Evolutionary conservation across 805 yeast genomes (phyloP), one percentile per base, ranked within the genome.

Genomic region (Candida taoyuanica): DNA sequence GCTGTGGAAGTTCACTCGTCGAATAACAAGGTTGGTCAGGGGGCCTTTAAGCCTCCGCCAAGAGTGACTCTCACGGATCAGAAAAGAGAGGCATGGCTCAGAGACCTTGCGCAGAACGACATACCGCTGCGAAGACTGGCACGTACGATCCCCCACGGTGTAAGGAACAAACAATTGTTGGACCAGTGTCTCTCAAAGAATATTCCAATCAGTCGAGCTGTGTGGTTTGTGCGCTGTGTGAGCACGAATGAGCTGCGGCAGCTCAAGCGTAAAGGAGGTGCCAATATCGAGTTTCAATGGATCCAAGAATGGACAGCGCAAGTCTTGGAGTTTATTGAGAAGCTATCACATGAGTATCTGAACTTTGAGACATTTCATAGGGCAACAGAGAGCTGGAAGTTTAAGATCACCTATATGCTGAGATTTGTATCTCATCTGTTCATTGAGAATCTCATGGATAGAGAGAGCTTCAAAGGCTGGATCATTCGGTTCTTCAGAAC

Each of bases 141-240:
- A 3, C 70, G 85, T 37, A 85, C 88, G 15, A 74, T 91, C 7
- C 98, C 98, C 0, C 96, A 91, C 57, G 97, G 97, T 0, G 74
- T 89, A 17, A 68, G 89, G 47, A 84, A 85, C 55, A 76, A 77
- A 47, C 70, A 73, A 1, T 65, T 91, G 15, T 56, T 91, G 4
- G 96, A 88, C 46, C 85, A 81, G 43, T 73, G 94, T 46, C 72
- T 82, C 43, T 53, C 64, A 17, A 79, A 81, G 52, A 63, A 65
- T 24, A 79, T 91, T 0, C 96, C 98, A 0, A 64, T 83, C 2
- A 56, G 73, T n/a, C 67, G 97, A 43, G 95, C 96, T 0, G 60
- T 91, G 2, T 91, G 98, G 98, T 73, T 93, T 43, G 83, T 91
- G 4, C 77, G 85, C 46, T 86, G 96, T 59, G 86, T 89, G 3